Evolutionary conservation across 2,329 filamentous ascomycete species (phyloP), one percentile per base, ranked within the genome.

Genomic region (Botrytis sinoallii): DNA sequence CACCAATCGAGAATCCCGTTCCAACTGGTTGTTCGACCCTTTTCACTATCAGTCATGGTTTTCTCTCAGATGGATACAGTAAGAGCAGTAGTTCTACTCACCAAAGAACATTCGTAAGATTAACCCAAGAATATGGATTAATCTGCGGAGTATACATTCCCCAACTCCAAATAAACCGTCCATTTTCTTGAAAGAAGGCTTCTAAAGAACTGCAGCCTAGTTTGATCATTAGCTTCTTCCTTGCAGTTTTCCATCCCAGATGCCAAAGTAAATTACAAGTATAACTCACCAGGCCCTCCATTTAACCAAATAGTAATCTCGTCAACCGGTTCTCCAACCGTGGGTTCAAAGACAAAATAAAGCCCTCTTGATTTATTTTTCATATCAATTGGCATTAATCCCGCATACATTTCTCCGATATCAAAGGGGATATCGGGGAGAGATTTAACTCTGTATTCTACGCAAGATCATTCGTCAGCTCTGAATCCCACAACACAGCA

Each of bases 301-400:
- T 88, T 88, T 38, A 83, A 75, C 81, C 81, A 87, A 42, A 86
- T 84, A 0, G 83, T 84, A 65, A 88, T 83, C 76, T 88, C 86
- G 42, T 79, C 77, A 0, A 84, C 85, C 69, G 82, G 81, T 10
- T 82, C 80, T 73, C 86, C 86, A 46, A 79, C 80, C 0, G 85
- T 85, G 3, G 86, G 86, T 75, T 86, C 86, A 80, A 86, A 88
- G 83, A 86, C 86, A 77, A 87, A 87, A 79, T 84, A 87, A 6
- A 86, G 80, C 74, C 84, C 79, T 64, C 76, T 55, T 1, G 82
- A 81, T 0, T 83, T 82, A 59, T 85, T 83, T 70, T 87, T 84
- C 35, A 82, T 75, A 74, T 77, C 80, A 75, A 90, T 88, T 14
- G 88, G 87, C 10, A 90, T 80, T 6, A 88, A 81, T 8, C 78